Evolutionary conservation across 2,329 filamentous ascomycete species (phyloP).

Genomic region (Chrysosporium keratinophilum): DNA sequence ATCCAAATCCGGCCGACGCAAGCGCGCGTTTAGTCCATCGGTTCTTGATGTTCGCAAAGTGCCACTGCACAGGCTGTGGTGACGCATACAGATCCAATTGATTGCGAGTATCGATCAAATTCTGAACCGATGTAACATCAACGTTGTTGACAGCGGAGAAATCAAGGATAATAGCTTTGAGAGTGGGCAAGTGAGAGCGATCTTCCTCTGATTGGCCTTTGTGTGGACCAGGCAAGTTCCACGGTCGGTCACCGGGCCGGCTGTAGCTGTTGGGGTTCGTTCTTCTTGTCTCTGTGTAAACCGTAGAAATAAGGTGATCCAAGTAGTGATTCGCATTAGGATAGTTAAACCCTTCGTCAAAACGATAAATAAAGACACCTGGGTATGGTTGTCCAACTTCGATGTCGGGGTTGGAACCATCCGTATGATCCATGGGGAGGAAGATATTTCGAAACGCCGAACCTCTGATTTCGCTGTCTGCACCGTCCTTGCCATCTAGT

Average conservation of each 20-base stretch:
- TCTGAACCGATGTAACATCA: constrained; percentile 84
- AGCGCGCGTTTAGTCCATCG: constrained; percentile 90
- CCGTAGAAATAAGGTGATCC: constrained; percentile 60
- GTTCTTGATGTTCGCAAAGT: constrained; percentile 88
- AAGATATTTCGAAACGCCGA: constrained; percentile 64
- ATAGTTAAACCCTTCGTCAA: constrained; percentile 91
- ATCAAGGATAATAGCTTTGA: constrained; percentile 87
- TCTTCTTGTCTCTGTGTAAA: constrained; percentile 62
- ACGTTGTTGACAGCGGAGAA: constrained; percentile 90
- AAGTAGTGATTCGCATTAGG: constrained; percentile 85
- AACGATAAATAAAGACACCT: constrained; percentile 91
- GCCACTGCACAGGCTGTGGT: constrained; percentile 82
- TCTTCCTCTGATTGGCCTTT: constrained; percentile 44
- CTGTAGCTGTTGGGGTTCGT: constrained; percentile 60
- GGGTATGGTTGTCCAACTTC: constrained; percentile 73
- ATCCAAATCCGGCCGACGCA: constrained; percentile 77
- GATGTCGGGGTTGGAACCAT: constrained; percentile 80
- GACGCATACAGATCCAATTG: constrained; percentile 77
- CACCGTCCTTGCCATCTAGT: constrained; percentile 47
- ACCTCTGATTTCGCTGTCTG: constrained; percentile 32
- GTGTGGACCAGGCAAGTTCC: constrained; percentile 82
- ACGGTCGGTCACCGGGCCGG: constrained; percentile 67
- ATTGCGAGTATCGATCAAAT: constrained; percentile 87
- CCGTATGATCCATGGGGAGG: constrained; percentile 73
- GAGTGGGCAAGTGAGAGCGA: constrained; percentile 49